Evolutionary conservation across 129 eudicot species (phyloP), one percentile per base, ranked within the genome.

Genomic region (Flaveria brownii): DNA sequence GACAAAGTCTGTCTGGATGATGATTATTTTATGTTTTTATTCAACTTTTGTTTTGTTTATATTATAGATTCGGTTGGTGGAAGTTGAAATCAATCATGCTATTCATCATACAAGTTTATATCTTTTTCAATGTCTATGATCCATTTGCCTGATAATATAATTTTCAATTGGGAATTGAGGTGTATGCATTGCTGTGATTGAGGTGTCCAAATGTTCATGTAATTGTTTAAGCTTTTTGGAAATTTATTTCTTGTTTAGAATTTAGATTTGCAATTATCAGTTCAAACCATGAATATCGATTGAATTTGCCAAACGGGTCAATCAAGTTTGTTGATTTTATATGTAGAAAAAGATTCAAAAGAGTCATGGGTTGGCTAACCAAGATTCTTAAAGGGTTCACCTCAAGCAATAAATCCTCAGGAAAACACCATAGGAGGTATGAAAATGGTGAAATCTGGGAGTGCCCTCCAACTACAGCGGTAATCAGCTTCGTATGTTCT

Each of bases 361-460:
- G 81, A 28, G 61, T 70, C 22, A 94, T 94, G 99, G 99, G 99
- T 63, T 94, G 99, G 94, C 73, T 94, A 61, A 85, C 90, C 66
- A 94, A 91, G 78, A 83, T 94, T 78, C 78, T 91, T 61, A 90
- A 75, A 71, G 97, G 96, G 43, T 56, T 74, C 17, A 49, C 65
- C 30, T 83, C 89, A 22, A 87, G 89, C 79, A 90, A 88, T 72
- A 88, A 83, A 83, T 74, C 78, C 64, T 90, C 94, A 0, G 80
- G 96, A 80, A 92, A 89, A 71, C 87, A 89, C 78, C 88, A 89
- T 64, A 85, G 90, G 55, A 85, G 81, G 73, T 84, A 90, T 80
- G 88, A 85, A 2, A 89, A 88, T 17, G 89, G 82, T 41, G 81
- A 79, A 52, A 50, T 68, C 30, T 87, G 88, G 93, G 97, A 89